phyloP scores from a whole-genome alignment of 306 rosid genomes.

The Crataegus laevigata region DNA sequence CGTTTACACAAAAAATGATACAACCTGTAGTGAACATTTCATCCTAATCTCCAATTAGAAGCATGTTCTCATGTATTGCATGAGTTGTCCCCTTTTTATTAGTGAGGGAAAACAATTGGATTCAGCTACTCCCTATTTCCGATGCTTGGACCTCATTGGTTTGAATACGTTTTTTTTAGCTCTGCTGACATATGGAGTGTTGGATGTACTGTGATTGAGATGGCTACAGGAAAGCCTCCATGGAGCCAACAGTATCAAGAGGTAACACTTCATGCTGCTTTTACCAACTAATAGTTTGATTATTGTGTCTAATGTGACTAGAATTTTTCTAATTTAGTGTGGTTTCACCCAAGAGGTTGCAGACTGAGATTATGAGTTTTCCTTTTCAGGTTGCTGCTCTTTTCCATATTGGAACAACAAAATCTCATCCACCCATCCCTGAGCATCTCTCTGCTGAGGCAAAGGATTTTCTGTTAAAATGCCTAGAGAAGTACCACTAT shows the following conservation, averaged over 20 bases:
- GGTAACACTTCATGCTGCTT: conserved; percentile 39
- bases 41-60: background rate
- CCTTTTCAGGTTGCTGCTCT: conserved; percentile 77
- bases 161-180: conserved; percentile 36
- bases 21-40: background rate
- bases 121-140: background rate
- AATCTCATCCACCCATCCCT: conserved; percentile 94
- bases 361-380: conserved; percentile 19
- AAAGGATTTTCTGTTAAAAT: conserved; percentile 72
- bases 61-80: background rate
- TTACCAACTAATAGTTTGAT: conserved; percentile 1
- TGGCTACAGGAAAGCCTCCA: conserved; percentile 98
- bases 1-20: background rate
- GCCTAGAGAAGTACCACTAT: conserved; percentile 61
- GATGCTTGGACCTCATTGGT: conserved; percentile 17
- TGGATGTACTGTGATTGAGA: conserved; percentile 93
- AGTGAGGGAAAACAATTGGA: background rate
- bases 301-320: background rate
- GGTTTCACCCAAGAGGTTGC: background rate
- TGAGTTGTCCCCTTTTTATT: background rate
- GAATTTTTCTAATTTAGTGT: conserved; percentile 4
- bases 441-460: conserved; percentile 87
- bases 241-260: conserved; percentile 97
- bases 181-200: conserved; percentile 99
- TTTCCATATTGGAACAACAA: conserved; percentile 81